Evolutionary conservation across 371 early-diverging fungal species (phyloP).

Genomic region (Syncephalastrum monosporum): DNA sequence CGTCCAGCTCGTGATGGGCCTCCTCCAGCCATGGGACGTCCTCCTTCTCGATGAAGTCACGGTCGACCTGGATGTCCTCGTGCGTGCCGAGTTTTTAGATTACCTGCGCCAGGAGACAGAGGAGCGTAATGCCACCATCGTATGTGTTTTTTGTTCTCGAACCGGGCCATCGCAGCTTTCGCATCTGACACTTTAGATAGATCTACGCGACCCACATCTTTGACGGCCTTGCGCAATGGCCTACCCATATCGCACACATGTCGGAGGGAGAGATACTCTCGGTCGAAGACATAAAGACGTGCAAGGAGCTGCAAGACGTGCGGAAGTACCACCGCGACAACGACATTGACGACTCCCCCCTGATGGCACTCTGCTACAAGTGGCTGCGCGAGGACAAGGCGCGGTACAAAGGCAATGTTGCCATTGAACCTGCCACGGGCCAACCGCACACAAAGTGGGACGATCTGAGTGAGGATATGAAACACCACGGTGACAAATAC

Average conservation of each 20-base stretch:
- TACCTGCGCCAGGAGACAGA: slow-evolving; percentile 68
- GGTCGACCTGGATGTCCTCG: slow-evolving; percentile 80
- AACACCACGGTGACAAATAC: slow-evolving; percentile 67
- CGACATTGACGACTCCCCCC: slow-evolving; percentile 57
- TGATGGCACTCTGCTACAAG: slow-evolving; percentile 55
- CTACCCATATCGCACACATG: slow-evolving; percentile 76
- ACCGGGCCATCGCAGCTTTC: no score
- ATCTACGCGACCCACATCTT: slow-evolving; percentile 75
- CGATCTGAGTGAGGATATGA: slow-evolving; percentile 72
- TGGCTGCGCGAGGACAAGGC: slow-evolving; percentile 46
- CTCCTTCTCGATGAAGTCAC: slow-evolving; percentile 83
- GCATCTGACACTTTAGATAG: slow-evolving; percentile 10
- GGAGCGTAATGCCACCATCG: slow-evolving; percentile 63
- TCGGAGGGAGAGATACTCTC: slow-evolving; percentile 54
- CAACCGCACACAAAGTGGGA: slow-evolving; percentile 68
- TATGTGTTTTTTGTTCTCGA: slow-evolving; percentile 15
- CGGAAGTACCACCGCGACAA: slow-evolving; percentile 28
- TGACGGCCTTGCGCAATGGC: slow-evolving; percentile 66
- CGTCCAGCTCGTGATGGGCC: slow-evolving; percentile 77
- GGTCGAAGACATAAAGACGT: slow-evolving; percentile 27
- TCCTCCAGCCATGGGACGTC: slow-evolving; percentile 71
- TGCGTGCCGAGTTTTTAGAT: slow-evolving; percentile 58
- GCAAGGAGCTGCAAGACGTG: slow-evolving; percentile 50
- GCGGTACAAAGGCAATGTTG: slow-evolving; percentile 15
- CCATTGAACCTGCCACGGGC: slow-evolving; percentile 35